These are phyloP conservation scores for Quercus variabilis DNA, from an alignment of 306 rosid species.

Conservation along the genomic window DNA sequence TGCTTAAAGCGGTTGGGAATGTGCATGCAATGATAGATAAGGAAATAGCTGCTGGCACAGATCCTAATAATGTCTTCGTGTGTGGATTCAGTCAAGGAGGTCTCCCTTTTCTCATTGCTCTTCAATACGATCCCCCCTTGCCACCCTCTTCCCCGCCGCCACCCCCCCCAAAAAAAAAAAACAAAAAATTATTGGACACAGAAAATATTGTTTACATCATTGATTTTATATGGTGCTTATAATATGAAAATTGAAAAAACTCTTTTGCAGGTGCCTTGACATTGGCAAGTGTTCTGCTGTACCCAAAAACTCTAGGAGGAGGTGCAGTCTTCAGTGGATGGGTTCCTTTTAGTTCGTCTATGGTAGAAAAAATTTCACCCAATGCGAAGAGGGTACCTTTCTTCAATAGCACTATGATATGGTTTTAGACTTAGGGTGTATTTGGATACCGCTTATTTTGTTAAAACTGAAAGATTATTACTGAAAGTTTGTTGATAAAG, in stretches of 20 bases:
- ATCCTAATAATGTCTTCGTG: conserved; percentile 71
- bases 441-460: too few relatives aligned
- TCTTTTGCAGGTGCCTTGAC: conserved; percentile 75
- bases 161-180: too few relatives aligned
- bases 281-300: conserved; percentile 78
- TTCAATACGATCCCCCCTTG: background rate
- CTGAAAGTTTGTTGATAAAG: too few relatives aligned
- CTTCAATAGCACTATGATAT: background rate
- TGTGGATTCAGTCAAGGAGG: conserved; percentile 99
- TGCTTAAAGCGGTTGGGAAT: conserved; percentile 73
- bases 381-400: conserved; percentile 72
- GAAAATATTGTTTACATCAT: background rate
- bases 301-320: conserved; percentile 92
- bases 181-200: too few relatives aligned
- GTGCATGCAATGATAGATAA: conserved; percentile 83
- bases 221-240: background rate
- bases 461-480: too few relatives aligned
- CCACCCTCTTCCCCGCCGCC: too few relatives aligned
- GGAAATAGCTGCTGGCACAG: conserved; percentile 75
- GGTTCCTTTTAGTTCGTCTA: conserved; percentile 77
- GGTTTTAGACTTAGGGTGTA: background rate
- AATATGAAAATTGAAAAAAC: conserved; percentile 4
- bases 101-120: conserved; percentile 20
- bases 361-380: conserved; percentile 42
- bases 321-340: conserved; percentile 91